phyloP scores from a whole-genome alignment of 192 early-diverging fungal species.

The Allomyces macrogynus region DNA sequence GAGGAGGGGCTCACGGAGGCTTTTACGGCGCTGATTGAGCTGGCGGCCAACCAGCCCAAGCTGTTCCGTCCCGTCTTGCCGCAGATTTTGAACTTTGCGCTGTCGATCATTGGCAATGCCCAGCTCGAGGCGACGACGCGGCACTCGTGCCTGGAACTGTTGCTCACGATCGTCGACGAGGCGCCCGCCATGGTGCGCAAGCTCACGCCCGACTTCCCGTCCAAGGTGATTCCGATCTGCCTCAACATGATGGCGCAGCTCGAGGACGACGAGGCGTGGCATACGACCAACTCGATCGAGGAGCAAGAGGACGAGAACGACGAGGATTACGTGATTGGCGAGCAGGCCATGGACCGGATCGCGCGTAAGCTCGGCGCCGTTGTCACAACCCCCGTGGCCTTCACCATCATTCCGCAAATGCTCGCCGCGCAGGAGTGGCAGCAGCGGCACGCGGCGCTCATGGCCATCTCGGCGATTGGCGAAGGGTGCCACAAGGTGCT shows the following conservation, averaged over 20 bases:
- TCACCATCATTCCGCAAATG: slow-evolving; percentile 74
- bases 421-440: slow-evolving; percentile 67
- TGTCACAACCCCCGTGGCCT: slow-evolving; percentile 39
- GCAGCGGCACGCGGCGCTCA: slow-evolving; percentile 74
- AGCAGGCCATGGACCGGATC: slow-evolving; percentile 90
- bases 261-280: slow-evolving; percentile 77
- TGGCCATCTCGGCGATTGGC: slow-evolving; percentile 87
- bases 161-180: slow-evolving; percentile 76
- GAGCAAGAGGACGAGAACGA: slow-evolving; percentile 81
- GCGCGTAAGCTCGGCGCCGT: slow-evolving; percentile 42
- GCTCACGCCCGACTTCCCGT: slow-evolving; percentile 47
- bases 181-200: slow-evolving; percentile 82
- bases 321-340: slow-evolving; percentile 69
- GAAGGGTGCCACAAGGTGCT: slow-evolving; percentile 93
- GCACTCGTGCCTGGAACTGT: slow-evolving; percentile 75
- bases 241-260: slow-evolving; percentile 89
- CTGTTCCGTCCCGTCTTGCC: slow-evolving; percentile 61
- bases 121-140: slow-evolving; percentile 63
- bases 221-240: slow-evolving; percentile 61
- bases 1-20: slow-evolving; percentile 51
- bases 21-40: slow-evolving; percentile 58
- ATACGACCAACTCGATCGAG: slow-evolving; percentile 59
- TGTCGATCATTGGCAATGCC: slow-evolving; percentile 55
- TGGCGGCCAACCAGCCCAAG: slow-evolving; percentile 65
- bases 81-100: slow-evolving; percentile 51